Conservation (phyloP, 345 rosid genomes). For the Rhodamnia argentea region DNA sequence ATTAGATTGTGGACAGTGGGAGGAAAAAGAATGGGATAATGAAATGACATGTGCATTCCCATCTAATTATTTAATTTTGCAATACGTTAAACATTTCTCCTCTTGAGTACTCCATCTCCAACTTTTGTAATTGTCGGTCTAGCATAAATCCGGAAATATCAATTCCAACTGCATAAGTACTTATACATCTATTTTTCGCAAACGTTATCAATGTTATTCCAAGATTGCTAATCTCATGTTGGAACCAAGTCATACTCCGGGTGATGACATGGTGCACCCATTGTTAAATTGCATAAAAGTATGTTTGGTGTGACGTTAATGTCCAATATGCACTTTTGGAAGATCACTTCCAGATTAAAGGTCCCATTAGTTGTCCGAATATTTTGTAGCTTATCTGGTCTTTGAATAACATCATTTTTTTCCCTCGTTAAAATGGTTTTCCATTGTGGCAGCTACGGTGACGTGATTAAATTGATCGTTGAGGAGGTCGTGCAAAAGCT, state of each 20-base stretch:
- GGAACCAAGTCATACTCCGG: background rate
- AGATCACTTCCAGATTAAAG: background rate
- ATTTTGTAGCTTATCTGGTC: background rate
- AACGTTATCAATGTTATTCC: rapidly evolving
- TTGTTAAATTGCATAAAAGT: background rate
- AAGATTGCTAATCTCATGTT: background rate
- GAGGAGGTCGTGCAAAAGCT: background rate
- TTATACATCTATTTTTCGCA: rapidly evolving
- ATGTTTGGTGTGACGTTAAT: background rate
- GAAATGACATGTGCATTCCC: background rate
- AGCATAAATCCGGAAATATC: background rate
- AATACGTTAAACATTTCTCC: background rate
- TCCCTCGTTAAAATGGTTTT: background rate
- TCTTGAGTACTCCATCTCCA: background rate
- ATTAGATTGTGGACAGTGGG: no score
- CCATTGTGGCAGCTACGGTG: background rate
- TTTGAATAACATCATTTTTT: background rate
- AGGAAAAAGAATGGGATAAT: no score
- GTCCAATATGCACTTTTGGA: background rate
- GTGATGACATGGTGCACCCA: background rate
- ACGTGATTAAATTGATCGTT: background rate
- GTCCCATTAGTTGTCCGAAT: background rate
- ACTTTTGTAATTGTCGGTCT: background rate
- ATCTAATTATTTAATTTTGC: background rate
- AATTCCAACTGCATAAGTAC: background rate